Evolutionary conservation across 371 early-diverging fungal species (phyloP), one percentile per base, ranked within the genome.

Genomic region (Haplosporangium sp.): DNA sequence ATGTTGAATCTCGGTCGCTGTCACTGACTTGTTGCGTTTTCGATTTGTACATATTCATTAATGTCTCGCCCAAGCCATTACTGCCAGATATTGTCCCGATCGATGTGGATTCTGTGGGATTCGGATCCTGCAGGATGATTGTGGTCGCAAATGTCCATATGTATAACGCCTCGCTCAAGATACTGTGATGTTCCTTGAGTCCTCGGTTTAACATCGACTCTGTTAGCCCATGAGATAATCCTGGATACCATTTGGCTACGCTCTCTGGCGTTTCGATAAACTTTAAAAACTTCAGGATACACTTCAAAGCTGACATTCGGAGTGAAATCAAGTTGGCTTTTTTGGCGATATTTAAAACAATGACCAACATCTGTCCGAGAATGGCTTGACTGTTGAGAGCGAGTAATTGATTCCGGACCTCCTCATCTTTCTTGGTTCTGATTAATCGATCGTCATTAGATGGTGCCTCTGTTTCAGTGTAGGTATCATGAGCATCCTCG

Each of bases 31-130:
- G 27, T 27, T 13, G 13, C 20, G 50, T 9, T 37, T 52, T 19
- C 3, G 47, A 61, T 8, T 72, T 74, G 63, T 65, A 74, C 82
- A 81, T 81, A 0, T n/a, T 55, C 69, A 68, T 71, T 1, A 81
- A 38, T 27, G 58, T 45, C 19, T 71, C 69, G 11, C 69, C 57
- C 13, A 72, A 39, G 11, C 58, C 55, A 1, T 39, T 20, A 0
- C 67, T 67, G 1, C 38, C 13, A 1, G 59, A 8, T 34, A n/a
- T 44, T n/a, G 72, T 38, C n/a, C 57, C 67, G 4, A 47, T 48
- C 4, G 61, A 19, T 1, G 38, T n/a, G 11, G 47, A 39, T 7
- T 27, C 38, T 4, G 40, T 17, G 4, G 34, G 39, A 15, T 8
- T 17, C 0, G 13, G 8, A 13, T 55, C 59, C 47, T 55, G 50